Evolutionary conservation across 768 basidiomycete species (phyloP).

Genomic region (Boletus reticulatus): DNA sequence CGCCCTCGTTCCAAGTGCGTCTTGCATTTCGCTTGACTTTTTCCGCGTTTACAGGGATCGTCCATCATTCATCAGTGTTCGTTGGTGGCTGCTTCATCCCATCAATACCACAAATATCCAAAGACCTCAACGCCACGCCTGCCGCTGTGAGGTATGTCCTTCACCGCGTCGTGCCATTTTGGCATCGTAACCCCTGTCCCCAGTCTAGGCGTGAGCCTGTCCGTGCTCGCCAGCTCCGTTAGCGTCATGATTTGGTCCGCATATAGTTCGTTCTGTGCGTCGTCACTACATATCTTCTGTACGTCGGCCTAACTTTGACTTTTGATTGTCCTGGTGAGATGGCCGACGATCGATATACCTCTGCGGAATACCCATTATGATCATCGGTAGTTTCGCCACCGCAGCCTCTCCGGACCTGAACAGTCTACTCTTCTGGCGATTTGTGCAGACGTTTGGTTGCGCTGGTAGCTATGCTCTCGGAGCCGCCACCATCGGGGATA

Average conservation of each 20-base stretch:
- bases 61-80: slow-evolving; percentile 47
- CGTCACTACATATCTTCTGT: slow-evolving; percentile 11
- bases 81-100: slow-evolving; percentile 70
- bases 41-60: neutral
- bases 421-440: slow-evolving; percentile 57
- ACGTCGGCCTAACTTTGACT: neutral
- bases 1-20: slow-evolving; percentile 62
- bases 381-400: slow-evolving; percentile 60
- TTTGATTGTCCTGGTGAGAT: slow-evolving; percentile 40
- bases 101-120: slow-evolving; percentile 69
- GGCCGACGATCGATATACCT: slow-evolving; percentile 64
- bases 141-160: slow-evolving; percentile 51
- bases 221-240: slow-evolving; percentile 43
- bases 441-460: slow-evolving; percentile 64
- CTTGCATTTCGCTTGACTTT: neutral
- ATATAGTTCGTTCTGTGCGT: slow-evolving; percentile 50
- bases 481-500: slow-evolving; percentile 60
- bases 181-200: neutral
- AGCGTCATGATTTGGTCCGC: slow-evolving; percentile 53
- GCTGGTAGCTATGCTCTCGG: slow-evolving; percentile 54
- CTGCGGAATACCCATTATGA: slow-evolving; percentile 53
- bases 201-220: slow-evolving; percentile 52
- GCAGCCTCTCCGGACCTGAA: slow-evolving; percentile 41
- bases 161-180: neutral
- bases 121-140: slow-evolving; percentile 57